Evolutionary conservation across 495 filamentous ascomycete species (phyloP), one percentile per base, ranked within the genome.

Genomic region (Lasiosphaeriaceae sp.): DNA sequence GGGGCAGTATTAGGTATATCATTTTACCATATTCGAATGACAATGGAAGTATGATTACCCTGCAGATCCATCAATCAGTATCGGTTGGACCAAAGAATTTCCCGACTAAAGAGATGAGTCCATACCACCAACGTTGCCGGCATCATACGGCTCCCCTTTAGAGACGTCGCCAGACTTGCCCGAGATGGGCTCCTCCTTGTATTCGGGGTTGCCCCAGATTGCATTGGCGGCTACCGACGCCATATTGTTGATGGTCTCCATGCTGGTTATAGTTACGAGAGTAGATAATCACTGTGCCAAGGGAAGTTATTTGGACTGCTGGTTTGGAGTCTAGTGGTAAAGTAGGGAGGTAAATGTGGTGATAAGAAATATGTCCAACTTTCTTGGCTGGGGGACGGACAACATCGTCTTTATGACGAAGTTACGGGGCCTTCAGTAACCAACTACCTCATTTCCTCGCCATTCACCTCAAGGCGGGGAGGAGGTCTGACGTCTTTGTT

Each of bases 61-160:
- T n/a, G n/a, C n/a, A n/a, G n/a, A n/a, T n/a, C n/a, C 5, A n/a
- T 43, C 0, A 31, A 9, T 31, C 9, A 31, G 26, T 9, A 3
- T 31, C 26, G 26, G 26, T 4, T 31, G 9, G 4, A 31, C 26
- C 26, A 9, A 4, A 31, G 3, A 31, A 31, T 31, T 4, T 31
- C 4, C 26, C 3, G 26, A 23, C 11, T 11, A n/a, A 43, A 43
- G 8, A 9, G 31, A 44, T n/a, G 37, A 16, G 16, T 23, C 3
- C 26, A 54, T 56, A 70, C 66, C 52, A 77, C 74, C 73, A 22
- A 80, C 67, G 63, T 84, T 85, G 50, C 82, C 82, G 21, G 76
- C 77, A 57, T 85, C 82, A 56, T 79, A 85, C 0, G 81, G 82
- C 66, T 83, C 77, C n/a, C 80, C 80, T 46, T 75, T 75, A n/a